Conservation (phyloP, 805 yeast genomes). For the Teunomyces aglyptinius region DNA sequence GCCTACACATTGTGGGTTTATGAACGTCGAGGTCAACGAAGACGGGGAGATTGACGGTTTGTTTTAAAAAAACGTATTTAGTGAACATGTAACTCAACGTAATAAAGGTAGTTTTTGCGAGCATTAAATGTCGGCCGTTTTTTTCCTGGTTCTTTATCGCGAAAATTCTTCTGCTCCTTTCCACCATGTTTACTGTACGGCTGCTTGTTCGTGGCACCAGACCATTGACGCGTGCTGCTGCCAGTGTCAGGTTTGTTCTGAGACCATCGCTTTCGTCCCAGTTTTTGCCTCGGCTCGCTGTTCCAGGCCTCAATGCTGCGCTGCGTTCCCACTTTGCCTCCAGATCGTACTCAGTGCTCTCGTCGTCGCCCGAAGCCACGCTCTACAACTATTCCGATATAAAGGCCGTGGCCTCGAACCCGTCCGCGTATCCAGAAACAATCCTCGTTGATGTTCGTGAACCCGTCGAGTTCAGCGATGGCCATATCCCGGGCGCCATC, state of each 20-base stretch:
- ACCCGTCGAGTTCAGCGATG: slow-evolving; percentile 72
- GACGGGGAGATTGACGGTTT: slow-evolving; percentile 82
- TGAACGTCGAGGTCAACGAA: slow-evolving; percentile 80
- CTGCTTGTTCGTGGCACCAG: slow-evolving; percentile 1
- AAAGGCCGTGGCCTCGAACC: slow-evolving; percentile 40
- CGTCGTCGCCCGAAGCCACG: slow-evolving; percentile 43
- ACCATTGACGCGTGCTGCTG: not conserved
- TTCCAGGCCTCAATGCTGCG: too few species aligned
- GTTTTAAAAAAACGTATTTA: slow-evolving; percentile 39
- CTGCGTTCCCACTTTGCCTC: not conserved
- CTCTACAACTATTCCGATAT: slow-evolving; percentile 53
- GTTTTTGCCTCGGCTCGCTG: too few species aligned
- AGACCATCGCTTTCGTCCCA: not conserved
- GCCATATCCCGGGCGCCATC: slow-evolving; percentile 79
- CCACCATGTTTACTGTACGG: slow-evolving; percentile 2
- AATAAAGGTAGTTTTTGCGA: not conserved
- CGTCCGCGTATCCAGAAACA: slow-evolving; percentile 40
- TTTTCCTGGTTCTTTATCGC: not conserved
- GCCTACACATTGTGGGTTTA: slow-evolving; percentile 82
- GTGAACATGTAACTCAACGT: not conserved
- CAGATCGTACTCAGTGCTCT: slow-evolving; percentile 37
- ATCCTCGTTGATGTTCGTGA: slow-evolving; percentile 89
- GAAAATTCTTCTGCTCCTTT: not conserved
- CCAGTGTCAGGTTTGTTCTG: not conserved
- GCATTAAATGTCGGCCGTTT: too few species aligned